Conservation (phyloP, 768 basidiomycete genomes). For the Udeniomyces megalosporus region DNA sequence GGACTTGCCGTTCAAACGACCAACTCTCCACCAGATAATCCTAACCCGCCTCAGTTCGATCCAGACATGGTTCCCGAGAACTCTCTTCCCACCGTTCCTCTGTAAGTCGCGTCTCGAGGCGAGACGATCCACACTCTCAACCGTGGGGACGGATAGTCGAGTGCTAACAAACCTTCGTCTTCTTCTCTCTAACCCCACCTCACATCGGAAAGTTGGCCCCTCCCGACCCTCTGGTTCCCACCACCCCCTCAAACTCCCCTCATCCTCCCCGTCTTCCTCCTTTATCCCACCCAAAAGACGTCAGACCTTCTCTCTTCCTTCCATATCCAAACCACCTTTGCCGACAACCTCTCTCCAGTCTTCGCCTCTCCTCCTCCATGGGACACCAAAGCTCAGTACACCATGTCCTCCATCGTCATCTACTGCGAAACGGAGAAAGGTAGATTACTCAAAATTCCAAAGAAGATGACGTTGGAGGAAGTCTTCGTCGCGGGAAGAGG, state of each 20-base stretch:
- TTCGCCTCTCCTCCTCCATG: conserved; percentile 55
- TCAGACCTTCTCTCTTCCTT: conserved; percentile 81
- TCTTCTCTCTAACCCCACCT: neutral
- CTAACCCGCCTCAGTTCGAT: conserved; percentile 27
- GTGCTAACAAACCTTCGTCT: neutral
- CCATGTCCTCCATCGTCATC: conserved; percentile 46
- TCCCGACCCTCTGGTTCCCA: conserved; percentile 33
- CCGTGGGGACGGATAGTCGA: too few species aligned
- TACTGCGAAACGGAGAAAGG: conserved; percentile 67
- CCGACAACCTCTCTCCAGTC: conserved; percentile 59
- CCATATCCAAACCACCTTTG: conserved; percentile 67
- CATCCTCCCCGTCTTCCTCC: conserved; percentile 68
- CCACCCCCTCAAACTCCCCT: conserved; percentile 42
- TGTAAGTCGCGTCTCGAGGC: conserved; percentile 3
- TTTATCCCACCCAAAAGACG: conserved; percentile 81
- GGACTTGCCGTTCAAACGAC: conserved; percentile 33
- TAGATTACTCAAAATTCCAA: conserved; percentile 75
- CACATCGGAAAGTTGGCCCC: conserved; percentile 3
- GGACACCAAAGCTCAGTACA: conserved; percentile 59
- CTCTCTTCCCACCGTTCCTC: conserved; percentile 1
- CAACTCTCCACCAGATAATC: conserved; percentile 28
- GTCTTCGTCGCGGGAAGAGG: conserved; percentile 45
- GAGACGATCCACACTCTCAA: too few species aligned
- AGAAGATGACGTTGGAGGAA: conserved; percentile 69
- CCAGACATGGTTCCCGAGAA: conserved; percentile 16